Percentiles rank a stretch among this genome's conserved stretches.
Evolutionary conservation across 257 asterid species (phyloP).

Genomic region (Primulina eburnea): DNA sequence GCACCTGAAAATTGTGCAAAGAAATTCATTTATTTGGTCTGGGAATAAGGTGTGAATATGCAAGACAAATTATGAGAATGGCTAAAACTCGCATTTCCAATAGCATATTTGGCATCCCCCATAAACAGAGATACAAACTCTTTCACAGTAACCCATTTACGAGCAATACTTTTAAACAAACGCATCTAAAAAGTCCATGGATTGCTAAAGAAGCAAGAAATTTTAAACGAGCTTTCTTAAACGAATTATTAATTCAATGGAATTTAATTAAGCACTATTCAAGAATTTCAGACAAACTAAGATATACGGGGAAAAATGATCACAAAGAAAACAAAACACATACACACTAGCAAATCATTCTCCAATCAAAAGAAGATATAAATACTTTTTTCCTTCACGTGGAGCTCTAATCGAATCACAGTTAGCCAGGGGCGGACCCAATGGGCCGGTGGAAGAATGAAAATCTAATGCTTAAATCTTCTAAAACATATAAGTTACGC

Average conservation of each 20-base stretch:
- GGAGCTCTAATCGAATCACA: background rate
- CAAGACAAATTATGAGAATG: constrained; percentile 17
- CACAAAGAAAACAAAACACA: too few species aligned
- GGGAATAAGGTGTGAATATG: background rate
- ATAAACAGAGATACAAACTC: background rate
- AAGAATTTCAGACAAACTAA: background rate
- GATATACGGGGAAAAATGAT: background rate
- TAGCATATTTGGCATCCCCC: background rate
- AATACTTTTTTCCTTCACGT: too few species aligned
- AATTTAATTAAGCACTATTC: background rate
- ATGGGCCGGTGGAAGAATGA: background rate
- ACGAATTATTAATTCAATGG: background rate
- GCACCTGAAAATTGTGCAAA: constrained; percentile 18
- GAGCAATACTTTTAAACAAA: background rate
- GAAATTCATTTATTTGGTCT: background rate
- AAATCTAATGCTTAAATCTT: background rate
- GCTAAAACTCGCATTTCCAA: background rate
- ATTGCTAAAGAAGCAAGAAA: constrained; percentile 4
- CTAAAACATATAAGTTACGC: background rate
- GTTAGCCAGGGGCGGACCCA: background rate
- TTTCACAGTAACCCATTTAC: background rate
- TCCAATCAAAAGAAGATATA: background rate
- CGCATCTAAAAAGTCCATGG: background rate
- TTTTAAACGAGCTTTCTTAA: constrained; percentile 7
- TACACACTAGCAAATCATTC: background rate